These are phyloP conservation scores for Rubia peregrina DNA, from an alignment of 305 asterid genomes.

Conservation along the genomic window DNA sequence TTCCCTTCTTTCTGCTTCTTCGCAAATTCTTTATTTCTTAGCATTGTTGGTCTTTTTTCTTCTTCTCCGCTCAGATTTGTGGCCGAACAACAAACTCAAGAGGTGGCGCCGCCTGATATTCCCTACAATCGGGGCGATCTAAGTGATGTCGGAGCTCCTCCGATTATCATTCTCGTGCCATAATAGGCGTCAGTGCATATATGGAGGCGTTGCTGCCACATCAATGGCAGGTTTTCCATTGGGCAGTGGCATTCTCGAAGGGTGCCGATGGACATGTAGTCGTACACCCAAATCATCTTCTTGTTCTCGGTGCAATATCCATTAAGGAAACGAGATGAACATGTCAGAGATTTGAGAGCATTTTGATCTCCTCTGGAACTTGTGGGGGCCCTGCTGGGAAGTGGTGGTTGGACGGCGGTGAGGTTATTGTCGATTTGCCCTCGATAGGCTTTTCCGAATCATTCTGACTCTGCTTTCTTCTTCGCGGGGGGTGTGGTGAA, in stretches of 20 bases:
- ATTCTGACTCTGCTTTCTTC: no score
- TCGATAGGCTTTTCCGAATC: slow-evolving; percentile 51
- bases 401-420: slow-evolving; percentile 37
- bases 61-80: no score
- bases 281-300: slow-evolving; percentile 62
- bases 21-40: no score
- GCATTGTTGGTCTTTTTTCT: no score
- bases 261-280: slow-evolving; percentile 55
- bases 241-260: slow-evolving; percentile 45
- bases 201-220: slow-evolving; percentile 48
- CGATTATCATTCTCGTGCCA: no score
- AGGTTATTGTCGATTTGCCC: slow-evolving; percentile 31
- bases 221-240: slow-evolving; percentile 25
- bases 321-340: slow-evolving; percentile 46
- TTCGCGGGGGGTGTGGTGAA: no score
- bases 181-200: slow-evolving; percentile 40
- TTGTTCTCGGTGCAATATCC: slow-evolving; percentile 44
- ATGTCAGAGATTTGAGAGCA: slow-evolving; percentile 50
- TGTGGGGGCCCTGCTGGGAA: slow-evolving; percentile 47
- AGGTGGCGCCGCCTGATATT: no score
- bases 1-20: no score
- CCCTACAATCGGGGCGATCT: no score
- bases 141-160: no score
- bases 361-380: slow-evolving; percentile 46
- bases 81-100: no score